Evolutionary conservation across 2,329 filamentous ascomycete genomes (phyloP), one percentile per base, ranked within the genome.

Genomic region (Shiraia sp.): DNA sequence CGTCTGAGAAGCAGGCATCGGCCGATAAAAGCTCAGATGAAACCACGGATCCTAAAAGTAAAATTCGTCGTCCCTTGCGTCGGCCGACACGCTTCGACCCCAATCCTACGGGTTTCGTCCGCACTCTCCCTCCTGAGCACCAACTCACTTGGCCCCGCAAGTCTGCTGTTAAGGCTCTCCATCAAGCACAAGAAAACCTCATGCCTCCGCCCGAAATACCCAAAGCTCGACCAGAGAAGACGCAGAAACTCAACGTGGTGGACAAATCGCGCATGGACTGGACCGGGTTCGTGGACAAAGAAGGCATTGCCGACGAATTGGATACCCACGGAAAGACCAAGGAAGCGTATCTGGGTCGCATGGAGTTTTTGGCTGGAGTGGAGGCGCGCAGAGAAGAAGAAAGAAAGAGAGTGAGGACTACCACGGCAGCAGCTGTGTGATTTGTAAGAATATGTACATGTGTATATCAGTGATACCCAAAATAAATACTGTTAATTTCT

Each of bases 261-360:
- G 81, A 84, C 65, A 86, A 85, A 65, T 83, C 79, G 22, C 76
- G 81, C 38, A 69, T 85, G 56, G 82, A 86, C 54, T 86, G 82
- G 82, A 81, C 79, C 14, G 75, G 77, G 9, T 83, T 82, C 56
- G 82, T 86, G 28, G 79, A 83, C 57, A 69, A 78, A 38, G 78
- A 79, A 32, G 81, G 81, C 22, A 77, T 85, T 42, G 76, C 77
- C 42, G 81, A 83, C 42, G 82, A 86, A 62, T 63, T 86, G 57
- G 76, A 79, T 40, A 74, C 74, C 32, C 80, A 83, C 60, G 80
- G 79, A 48, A 82, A 80, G 61, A 80, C 80, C 9, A 83, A 82
- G 57, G 77, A 79, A 40, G 79, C 79, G 1, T 86, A 82, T 63
- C 65, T 83, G 55, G 78, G 75, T 12, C 75, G 81, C 32, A 82